Conservation (phyloP, 2,329 filamentous ascomycete species). For the Claviceps monticola region DNA sequence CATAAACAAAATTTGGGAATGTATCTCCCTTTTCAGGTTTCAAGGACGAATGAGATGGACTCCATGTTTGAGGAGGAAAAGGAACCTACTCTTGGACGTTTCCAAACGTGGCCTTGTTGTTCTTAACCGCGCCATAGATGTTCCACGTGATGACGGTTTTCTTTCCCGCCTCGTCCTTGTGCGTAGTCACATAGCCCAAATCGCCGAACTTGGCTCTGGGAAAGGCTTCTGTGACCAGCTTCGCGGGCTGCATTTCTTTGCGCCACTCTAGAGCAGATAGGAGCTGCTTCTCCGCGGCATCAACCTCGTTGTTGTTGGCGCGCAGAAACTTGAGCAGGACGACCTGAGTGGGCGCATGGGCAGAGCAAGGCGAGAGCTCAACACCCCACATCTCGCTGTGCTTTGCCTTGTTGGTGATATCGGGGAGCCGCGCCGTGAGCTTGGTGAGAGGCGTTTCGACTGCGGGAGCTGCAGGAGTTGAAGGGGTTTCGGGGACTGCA, state of each 20-base stretch:
- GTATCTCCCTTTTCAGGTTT: neutral
- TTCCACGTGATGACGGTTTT: constrained; percentile 75
- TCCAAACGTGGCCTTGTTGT: constrained; percentile 71
- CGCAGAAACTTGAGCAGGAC: constrained; percentile 88
- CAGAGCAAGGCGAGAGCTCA: constrained; percentile 35
- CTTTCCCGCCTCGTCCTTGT: constrained; percentile 40
- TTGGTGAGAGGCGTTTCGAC: constrained; percentile 30
- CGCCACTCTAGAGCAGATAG: constrained; percentile 71
- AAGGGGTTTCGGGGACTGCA: constrained; percentile 7
- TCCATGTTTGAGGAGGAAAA: neutral
- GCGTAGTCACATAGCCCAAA: constrained; percentile 68
- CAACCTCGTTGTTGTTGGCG: constrained; percentile 67
- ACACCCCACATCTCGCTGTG: constrained; percentile 84
- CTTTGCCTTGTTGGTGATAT: constrained; percentile 40
- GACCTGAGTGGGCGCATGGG: constrained; percentile 62
- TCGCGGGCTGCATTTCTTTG: constrained; percentile 57
- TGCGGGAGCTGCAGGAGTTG: constrained; percentile 2
- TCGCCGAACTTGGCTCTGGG: constrained; percentile 57
- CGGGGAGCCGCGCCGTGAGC: constrained; percentile 43
- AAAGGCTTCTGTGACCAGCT: constrained; percentile 50
- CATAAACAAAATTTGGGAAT: neutral
- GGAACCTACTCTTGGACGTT: constrained; percentile 58
- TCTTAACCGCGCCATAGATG: constrained; percentile 78
- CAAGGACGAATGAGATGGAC: neutral
- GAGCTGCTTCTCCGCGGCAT: constrained; percentile 65